phyloP scores from a whole-genome alignment of 108 stramenopile species.

The Nitzschia inconspicua region DNA sequence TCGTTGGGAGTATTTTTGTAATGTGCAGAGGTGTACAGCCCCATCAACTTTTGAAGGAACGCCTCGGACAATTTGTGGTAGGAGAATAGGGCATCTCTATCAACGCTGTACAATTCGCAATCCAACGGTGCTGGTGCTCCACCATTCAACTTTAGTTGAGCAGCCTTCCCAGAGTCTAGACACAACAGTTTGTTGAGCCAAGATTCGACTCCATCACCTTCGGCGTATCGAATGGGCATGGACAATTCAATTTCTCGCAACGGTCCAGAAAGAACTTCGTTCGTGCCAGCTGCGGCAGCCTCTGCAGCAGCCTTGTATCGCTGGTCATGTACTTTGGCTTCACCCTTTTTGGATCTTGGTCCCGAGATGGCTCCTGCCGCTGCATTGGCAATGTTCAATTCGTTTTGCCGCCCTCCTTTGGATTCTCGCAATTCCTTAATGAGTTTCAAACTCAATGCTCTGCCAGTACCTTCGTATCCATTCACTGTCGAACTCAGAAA shows the following conservation, averaged over 20 bases:
- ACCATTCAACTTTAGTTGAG: conserved; percentile 52
- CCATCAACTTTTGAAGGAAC: conserved; percentile 96
- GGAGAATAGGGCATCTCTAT: conserved; percentile 97
- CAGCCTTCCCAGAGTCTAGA: conserved; percentile 74
- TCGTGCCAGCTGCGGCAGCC: conserved; percentile 29
- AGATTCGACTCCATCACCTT: conserved; percentile 88
- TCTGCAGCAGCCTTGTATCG: conserved; percentile 81
- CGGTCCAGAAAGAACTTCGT: conserved; percentile 35
- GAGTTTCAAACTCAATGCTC: conserved; percentile 95
- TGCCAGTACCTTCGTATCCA: conserved; percentile 99
- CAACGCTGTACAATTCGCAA: conserved; percentile 96
- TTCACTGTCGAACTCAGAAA: conserved; percentile 97
- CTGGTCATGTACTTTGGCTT: conserved; percentile 90
- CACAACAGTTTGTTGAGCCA: conserved; percentile 97
- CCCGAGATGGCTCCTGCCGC: conserved; percentile 74
- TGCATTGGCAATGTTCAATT: conserved; percentile 49
- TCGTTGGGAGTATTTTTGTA: conserved; percentile 99
- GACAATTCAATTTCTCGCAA: conserved; percentile 86
- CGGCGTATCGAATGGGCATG: conserved; percentile 95
- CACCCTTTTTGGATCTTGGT: conserved; percentile 74
- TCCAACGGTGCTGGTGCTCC: conserved; percentile 92
- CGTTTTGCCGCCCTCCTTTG: conserved; percentile 48
- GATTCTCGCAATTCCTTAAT: conserved; percentile 91
- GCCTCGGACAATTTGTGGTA: conserved; percentile 98
- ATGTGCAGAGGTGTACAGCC: conserved; percentile 97